Percentiles rank a stretch among this genome's conserved stretches.
phyloP scores from a whole-genome alignment of 2,329 filamentous ascomycete species.

The Lasiodiplodia gonubiensis region DNA sequence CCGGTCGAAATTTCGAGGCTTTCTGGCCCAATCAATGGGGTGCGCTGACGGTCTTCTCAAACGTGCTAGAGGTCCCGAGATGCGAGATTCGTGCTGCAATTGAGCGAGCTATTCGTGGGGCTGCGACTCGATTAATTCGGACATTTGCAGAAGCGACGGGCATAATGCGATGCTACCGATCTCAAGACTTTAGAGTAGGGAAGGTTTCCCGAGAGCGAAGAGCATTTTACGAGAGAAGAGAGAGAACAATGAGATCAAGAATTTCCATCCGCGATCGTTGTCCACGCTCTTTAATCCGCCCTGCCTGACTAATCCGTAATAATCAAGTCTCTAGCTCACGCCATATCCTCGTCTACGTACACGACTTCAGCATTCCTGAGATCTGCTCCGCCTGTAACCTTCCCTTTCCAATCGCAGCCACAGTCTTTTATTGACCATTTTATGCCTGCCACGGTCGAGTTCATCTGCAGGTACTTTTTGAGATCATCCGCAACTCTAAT shows the following conservation, averaged over 20 bases:
- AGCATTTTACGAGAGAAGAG: not conserved
- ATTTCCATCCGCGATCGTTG: not conserved
- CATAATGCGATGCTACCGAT: not conserved
- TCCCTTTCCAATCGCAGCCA: not conserved
- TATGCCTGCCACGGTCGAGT: not conserved
- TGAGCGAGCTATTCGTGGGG: not conserved
- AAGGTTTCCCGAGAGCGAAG: not conserved
- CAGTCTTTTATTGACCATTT: not conserved
- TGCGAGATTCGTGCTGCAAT: constrained; percentile 23
- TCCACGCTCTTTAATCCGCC: not conserved
- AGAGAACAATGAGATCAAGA: not conserved
- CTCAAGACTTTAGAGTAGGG: not conserved
- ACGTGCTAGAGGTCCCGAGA: constrained; percentile 12
- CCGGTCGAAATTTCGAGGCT: not conserved
- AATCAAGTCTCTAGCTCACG: not conserved
- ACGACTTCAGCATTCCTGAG: not conserved
- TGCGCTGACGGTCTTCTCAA: constrained; percentile 4
- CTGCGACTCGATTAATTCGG: not conserved
- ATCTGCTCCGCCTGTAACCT: not conserved
- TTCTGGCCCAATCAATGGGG: not conserved
- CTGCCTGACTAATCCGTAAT: too few relatives aligned
- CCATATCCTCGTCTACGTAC: not conserved
- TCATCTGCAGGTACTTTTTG: not conserved
- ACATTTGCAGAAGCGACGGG: not conserved
- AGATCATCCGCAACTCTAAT: not conserved